Base-by-base conservation (phyloP, 768 basidiomycete genomes). In the Lactarius evosmus region DNA sequence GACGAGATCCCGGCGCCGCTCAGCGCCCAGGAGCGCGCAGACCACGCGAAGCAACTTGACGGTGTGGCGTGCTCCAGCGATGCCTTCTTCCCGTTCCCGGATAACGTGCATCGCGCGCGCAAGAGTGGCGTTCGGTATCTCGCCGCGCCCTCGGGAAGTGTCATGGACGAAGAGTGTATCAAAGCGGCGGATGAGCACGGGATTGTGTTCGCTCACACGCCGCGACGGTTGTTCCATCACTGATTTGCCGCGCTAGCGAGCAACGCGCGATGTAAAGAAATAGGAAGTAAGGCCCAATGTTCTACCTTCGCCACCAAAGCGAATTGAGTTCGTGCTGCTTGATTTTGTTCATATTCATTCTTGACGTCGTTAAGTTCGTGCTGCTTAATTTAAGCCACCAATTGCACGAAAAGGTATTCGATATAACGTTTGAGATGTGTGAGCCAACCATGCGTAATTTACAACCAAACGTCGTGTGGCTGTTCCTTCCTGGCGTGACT, bases 81-180 rank as follows among this genome's bases (percentile, higher is more conserved):
- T 69, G 97, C 96, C 56, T 99, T 99, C 84, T 98, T 98, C 94
- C 97, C 97, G 19, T 98, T 98, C 85, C 84, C 96, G 14, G 97
- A 99, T 73, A 99, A 98, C 70, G 96, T 99, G 36, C 91, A 98
- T 73, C 82, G 97, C 51, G 92, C 93, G 56, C 82, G 84, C 75
- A 88, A 91, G 81, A 95, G 93, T 66, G 97, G 97, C 0, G 95
- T 94, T 55, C 85, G 78, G 72, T 98, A 97, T 75, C 81, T 99
- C 53, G 94, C 93, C 29, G 94, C 95, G 7, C 89, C 92, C 2
- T 85, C 88, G 56, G 97, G 97, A 54, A 95, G 92, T 69, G 94
- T 99, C 65, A 98, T 98, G 96, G 97, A 99, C 72, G 85, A 76
- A 51, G 96, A 95, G 74, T 96, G 97, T 71, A 88, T 99, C 79